Conservation (phyloP, 371 early-diverging fungal genomes). For the Mucor circinelloides region DNA sequence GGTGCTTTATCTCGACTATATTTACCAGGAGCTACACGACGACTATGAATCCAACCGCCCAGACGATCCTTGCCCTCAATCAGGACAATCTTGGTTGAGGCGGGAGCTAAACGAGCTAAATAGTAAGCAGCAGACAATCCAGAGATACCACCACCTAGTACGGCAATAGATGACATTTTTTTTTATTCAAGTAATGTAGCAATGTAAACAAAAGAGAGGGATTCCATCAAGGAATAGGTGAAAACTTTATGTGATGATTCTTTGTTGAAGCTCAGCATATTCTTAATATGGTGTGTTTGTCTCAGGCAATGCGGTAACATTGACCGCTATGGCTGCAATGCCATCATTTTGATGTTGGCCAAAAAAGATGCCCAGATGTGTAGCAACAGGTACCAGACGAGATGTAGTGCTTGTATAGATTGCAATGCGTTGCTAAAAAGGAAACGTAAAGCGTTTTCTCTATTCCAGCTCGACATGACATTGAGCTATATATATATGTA, state of each 20-base stretch:
- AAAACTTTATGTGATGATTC: background rate
- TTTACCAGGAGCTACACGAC: constrained; percentile 37
- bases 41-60: constrained; percentile 90
- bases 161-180: constrained; percentile 37
- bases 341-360: background rate
- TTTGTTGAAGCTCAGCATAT: constrained; percentile 4
- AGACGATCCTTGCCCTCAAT: constrained; percentile 74
- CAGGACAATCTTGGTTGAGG: constrained; percentile 60
- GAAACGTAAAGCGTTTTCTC: background rate
- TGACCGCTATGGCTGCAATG: background rate
- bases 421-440: background rate
- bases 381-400: background rate
- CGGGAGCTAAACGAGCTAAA: constrained; percentile 63
- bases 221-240: background rate
- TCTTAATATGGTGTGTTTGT: background rate
- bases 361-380: background rate
- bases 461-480: background rate
- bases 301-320: background rate
- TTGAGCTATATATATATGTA: background rate
- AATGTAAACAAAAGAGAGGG: constrained; percentile 1
- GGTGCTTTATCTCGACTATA: constrained; percentile 6
- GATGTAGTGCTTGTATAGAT: background rate
- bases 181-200: background rate
- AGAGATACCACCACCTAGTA: constrained; percentile 93
- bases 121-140: constrained; percentile 89